Conservation (phyloP, 139 green algal species). For the Pycnococcus provasolii region DNA sequence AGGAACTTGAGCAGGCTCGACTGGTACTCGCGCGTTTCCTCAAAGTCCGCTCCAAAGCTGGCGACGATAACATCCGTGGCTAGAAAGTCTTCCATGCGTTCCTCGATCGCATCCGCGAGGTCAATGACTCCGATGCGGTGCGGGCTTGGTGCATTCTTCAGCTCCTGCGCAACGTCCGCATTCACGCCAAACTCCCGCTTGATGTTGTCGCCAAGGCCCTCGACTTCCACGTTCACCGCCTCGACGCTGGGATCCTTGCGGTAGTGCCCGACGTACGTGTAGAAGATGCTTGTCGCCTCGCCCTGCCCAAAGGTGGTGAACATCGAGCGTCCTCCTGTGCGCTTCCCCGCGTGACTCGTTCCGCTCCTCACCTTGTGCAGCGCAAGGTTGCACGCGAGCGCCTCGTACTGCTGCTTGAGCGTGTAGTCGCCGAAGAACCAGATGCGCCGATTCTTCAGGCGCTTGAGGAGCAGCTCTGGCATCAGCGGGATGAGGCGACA, state of each 20-base stretch:
- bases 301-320: neutral
- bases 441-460: neutral
- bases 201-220: neutral
- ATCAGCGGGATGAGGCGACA: neutral
- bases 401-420: neutral
- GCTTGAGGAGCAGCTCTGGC: neutral
- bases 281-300: neutral
- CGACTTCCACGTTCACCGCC: neutral
- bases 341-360: neutral
- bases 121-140: neutral
- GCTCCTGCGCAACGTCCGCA: neutral
- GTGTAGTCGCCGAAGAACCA: neutral
- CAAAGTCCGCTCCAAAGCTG: neutral
- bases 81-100: neutral
- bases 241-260: neutral
- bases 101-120: neutral
- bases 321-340: neutral
- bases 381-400: neutral
- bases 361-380: neutral
- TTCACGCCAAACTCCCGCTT: neutral
- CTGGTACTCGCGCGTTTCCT: slow-evolving; percentile 8
- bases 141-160: neutral
- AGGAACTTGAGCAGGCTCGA: slow-evolving; percentile 11
- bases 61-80: neutral
- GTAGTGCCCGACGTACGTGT: neutral